Evolutionary conservation across 2,329 filamentous ascomycete genomes (phyloP), one percentile per base, ranked within the genome.

Genomic region (Neopestalotiopsis sp.): DNA sequence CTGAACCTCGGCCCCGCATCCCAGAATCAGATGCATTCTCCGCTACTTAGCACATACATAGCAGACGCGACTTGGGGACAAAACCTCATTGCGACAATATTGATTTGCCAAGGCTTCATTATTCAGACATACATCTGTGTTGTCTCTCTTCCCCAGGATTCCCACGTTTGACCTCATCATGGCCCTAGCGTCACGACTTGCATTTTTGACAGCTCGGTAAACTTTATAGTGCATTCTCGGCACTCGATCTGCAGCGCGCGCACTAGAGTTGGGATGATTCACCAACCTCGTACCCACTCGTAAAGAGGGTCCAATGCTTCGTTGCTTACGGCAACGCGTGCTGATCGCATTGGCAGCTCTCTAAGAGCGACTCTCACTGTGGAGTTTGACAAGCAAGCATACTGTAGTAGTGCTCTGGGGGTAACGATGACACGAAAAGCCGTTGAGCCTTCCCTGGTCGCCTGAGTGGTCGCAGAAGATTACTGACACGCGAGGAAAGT

Each of bases 1-100:
- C 24, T 24, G 20, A 20, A 24, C 38, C n/a, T 49, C 61, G 61
- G 61, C 61, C 61, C 61, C 61, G 61, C 61, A 49, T 30, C 61
- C 30, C 61, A 64, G 28, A 61, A 34, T 34, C 34, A 34, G 59
- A 20, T 38, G 28, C 32, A 13, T 62, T 42, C 32, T 62, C 34
- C 59, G 30, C 59, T 52, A 52, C 6, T n/a, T 9, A 20, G 9
- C 6, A 9, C 4, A 6, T n/a, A 52, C 17, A 20, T 52, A n/a
- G 20, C 4, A 7, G n/a, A 14, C 42, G n/a, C n/a, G n/a, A 10
- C 14, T 17, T 4, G 45, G 17, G 20, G 4, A 52, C 6, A 7
- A 20, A 17, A 24, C n/a, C 20, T 38, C 34, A 38, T 38, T 10
- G 10, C 34, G 4, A 20, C 14, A n/a, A 52, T 24, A 10, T 52